These are phyloP conservation scores for Saussurea involucrata DNA, from an alignment of 129 eudicot genomes.

Conservation along the genomic window DNA sequence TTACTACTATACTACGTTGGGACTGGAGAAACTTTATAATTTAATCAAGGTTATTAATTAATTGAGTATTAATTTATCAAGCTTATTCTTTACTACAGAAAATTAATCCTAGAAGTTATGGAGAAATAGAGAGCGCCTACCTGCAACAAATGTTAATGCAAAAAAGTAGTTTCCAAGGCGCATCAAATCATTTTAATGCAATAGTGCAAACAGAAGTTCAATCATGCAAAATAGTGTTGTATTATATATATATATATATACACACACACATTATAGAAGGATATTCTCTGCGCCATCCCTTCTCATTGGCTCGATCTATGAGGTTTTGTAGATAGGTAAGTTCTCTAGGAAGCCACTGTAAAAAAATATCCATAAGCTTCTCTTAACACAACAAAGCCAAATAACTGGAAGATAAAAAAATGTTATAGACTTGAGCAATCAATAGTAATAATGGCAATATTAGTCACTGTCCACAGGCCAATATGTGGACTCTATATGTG, in stretches of 20 bases:
- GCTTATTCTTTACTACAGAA: background rate
- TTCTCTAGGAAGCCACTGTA: conserved; percentile 78
- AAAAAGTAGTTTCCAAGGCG: background rate
- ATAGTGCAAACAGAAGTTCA: background rate
- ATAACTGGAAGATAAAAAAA: background rate
- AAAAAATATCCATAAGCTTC: background rate
- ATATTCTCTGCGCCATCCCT: conserved; percentile 94
- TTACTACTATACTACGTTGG: background rate
- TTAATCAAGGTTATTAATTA: background rate
- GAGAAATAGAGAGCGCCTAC: background rate
- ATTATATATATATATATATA: background rate
- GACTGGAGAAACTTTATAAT: background rate
- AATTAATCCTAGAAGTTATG: background rate
- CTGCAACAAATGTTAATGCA: background rate
- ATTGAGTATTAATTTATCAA: background rate
- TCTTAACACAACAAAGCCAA: background rate
- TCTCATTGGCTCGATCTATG: conserved; percentile 92
- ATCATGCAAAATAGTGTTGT: background rate
- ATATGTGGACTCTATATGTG: background rate
- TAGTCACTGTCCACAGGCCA: background rate
- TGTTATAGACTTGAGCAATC: background rate
- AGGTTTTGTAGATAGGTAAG: conserved; percentile 50
- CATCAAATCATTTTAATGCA: background rate
- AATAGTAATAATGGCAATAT: background rate
- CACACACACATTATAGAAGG: conserved; percentile 32